Percentiles rank a stretch among this genome's conserved stretches.
Conservation (phyloP, 2,329 filamentous ascomycete genomes). For the Colletotrichum echinochloae region DNA sequence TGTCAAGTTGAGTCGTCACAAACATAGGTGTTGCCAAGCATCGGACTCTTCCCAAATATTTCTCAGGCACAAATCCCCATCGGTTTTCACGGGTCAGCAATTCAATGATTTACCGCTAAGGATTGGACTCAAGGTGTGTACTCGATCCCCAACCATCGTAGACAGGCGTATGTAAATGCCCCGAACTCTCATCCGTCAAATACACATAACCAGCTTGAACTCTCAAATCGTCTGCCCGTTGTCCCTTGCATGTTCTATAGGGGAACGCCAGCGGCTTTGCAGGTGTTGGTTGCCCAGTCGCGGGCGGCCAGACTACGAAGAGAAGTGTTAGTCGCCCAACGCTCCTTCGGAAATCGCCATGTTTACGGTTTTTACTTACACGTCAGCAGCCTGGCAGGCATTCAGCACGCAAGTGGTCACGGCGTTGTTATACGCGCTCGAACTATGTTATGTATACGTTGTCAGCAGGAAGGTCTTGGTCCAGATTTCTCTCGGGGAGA, state of each 20-base stretch:
- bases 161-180: not conserved
- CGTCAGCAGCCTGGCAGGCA: constrained; percentile 15
- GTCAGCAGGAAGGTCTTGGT: not conserved
- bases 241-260: not conserved
- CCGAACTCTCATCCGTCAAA: not conserved
- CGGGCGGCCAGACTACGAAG: constrained; percentile 15
- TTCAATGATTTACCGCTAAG: too few species aligned
- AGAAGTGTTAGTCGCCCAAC: not conserved
- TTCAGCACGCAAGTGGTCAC: constrained; percentile 28
- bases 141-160: not conserved
- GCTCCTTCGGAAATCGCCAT: not conserved
- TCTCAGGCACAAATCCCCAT: not conserved
- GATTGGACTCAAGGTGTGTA: not conserved
- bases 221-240: too few species aligned
- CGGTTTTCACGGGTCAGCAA: too few species aligned
- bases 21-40: not conserved
- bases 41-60: not conserved
- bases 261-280: constrained; percentile 28
- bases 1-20: not conserved
- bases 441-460: constrained; percentile 22
- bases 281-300: constrained; percentile 26
- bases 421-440: constrained; percentile 26
- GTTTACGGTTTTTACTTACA: constrained; percentile 4
- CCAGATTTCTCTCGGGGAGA: not conserved
- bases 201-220: not conserved